Evolutionary conservation across 2,329 filamentous ascomycete species (phyloP).

Genomic region (Fusarium luffae): DNA sequence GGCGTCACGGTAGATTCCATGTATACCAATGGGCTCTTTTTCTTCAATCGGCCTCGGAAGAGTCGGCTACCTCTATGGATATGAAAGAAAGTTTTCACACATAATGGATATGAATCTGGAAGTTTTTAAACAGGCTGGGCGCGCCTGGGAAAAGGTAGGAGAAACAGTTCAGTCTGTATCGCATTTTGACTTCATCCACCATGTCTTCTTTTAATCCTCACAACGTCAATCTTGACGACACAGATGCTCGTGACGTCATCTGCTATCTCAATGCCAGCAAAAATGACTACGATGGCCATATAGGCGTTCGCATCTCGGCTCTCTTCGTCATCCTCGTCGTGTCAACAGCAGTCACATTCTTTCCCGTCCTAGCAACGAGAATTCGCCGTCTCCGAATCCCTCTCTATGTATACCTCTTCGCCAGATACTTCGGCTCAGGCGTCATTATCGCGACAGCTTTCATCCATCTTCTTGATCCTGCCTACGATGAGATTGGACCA

Average conservation of each 20-base stretch:
- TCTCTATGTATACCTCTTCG: not conserved
- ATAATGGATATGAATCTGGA: no score
- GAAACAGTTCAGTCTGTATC: rapidly evolving
- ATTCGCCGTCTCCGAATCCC: not conserved
- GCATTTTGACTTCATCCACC: rapidly evolving
- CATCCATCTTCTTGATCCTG: not conserved
- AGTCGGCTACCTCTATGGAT: not conserved
- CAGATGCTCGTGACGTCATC: not conserved
- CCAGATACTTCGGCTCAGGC: not conserved
- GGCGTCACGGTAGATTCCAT: not conserved
- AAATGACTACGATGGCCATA: not conserved
- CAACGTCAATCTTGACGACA: not conserved
- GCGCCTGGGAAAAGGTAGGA: no score
- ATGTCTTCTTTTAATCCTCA: not conserved
- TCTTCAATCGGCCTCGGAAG: not conserved
- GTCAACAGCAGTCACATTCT: not conserved
- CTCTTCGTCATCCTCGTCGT: not conserved
- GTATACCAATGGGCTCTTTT: not conserved
- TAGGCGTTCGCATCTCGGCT: not conserved
- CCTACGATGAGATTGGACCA: not conserved
- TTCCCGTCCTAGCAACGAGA: not conserved
- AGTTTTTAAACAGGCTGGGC: no score
- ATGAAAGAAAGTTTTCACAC: no score
- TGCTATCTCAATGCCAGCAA: not conserved
- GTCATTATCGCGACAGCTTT: not conserved